Evolutionary conservation across 2,329 filamentous ascomycete species (phyloP).

Genomic region (Trichoderma simmonsii): DNA sequence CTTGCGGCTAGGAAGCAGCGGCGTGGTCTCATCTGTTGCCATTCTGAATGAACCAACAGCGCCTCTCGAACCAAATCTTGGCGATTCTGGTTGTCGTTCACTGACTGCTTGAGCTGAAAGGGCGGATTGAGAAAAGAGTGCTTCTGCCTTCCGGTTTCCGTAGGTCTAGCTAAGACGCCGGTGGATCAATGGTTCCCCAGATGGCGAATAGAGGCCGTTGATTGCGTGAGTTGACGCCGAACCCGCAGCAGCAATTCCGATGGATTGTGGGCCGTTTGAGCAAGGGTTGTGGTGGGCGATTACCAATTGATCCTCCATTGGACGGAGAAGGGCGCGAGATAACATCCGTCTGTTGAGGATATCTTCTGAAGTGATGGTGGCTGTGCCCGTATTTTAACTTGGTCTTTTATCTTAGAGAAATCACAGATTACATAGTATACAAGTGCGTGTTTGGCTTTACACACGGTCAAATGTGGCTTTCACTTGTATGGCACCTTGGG

Average conservation of each 20-base stretch:
- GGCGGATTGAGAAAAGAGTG: background rate
- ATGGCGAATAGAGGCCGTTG: slow-evolving; percentile 3
- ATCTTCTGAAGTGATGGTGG: background rate
- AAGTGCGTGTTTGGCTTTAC: background rate
- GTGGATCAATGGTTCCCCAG: background rate
- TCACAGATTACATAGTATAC: background rate
- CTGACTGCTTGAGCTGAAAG: background rate
- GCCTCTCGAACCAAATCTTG: background rate
- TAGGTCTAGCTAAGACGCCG: background rate
- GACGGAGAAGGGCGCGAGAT: background rate
- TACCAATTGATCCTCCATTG: background rate
- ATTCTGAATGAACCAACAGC: background rate
- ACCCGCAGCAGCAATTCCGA: background rate
- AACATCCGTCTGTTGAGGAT: background rate
- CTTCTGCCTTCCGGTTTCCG: background rate
- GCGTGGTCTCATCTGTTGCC: slow-evolving; percentile 10
- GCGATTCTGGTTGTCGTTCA: background rate
- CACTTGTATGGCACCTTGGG: background rate
- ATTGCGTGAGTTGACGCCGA: slow-evolving; percentile 7
- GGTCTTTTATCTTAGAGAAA: background rate
- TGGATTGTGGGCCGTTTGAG: background rate
- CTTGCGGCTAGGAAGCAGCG: background rate
- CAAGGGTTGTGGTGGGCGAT: background rate
- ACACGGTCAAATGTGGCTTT: background rate
- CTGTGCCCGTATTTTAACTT: background rate